Evolutionary conservation across 2,329 filamentous ascomycete species (phyloP), one percentile per base, ranked within the genome.

Genomic region (Apiospora pterosperma): DNA sequence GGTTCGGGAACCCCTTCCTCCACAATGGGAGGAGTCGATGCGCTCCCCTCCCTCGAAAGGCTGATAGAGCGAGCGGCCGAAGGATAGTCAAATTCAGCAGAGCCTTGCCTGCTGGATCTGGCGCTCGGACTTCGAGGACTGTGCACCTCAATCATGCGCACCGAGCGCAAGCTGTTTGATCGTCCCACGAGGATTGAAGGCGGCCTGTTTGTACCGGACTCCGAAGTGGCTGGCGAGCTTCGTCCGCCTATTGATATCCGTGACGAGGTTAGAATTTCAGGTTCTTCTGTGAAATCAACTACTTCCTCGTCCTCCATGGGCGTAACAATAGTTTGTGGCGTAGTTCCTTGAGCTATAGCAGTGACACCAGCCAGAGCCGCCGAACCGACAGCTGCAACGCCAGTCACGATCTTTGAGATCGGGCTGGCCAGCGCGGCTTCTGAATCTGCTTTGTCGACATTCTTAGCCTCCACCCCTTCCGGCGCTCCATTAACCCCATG

Each of bases 211-310:
- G 60, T 16, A 8, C 60, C 60, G 25, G 76, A 75, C 8, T 87
- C 85, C 0, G 84, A 84, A 2, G 76, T 74, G 3, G 82, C 76
- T 2, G 83, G 82, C 0, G 84, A 85, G 36, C 79, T 80, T 68
- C 81, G 81, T 38, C 84, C 84, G 36, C 80, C 80, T 31, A 87
- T 80, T 4, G 85, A 88, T 10, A 88, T 79, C 39, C 85, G 79
- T 4, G 85, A 81, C 0, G 85, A 86, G 0, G 83, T 88, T 63
- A 88, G 67, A 36, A 88, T 85, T 69, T 87, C 79, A 2, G 85
- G 83, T 69, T 86, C 81, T 81, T 91, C 84, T 73, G 86, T 73
- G 79, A 87, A 78, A 68, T 88, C 75, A 69, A 85, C 69, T 74
- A 83, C 69, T 72, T 86, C 76, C 66, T 83, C 71, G 68, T 85